Evolutionary conservation across 306 rosid genomes (phyloP).

Genomic region (Sicyos baderoa): DNA sequence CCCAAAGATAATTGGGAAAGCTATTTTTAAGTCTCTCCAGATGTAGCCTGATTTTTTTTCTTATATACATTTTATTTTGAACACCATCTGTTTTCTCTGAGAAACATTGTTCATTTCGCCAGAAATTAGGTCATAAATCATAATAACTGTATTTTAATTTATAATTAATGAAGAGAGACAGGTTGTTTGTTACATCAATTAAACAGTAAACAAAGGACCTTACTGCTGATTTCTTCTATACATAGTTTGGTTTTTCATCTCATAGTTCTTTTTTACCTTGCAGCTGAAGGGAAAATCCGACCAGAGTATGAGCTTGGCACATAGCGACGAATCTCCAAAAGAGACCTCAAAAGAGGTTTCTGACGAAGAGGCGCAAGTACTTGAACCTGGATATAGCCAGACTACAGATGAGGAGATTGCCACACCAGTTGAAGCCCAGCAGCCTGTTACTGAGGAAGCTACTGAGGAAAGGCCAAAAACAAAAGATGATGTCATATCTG

Average conservation of each 20-base stretch:
- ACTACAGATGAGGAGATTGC: slow-evolving; percentile 45
- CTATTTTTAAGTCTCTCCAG: neutral
- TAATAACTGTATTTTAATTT: neutral
- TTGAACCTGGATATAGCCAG: slow-evolving; percentile 33
- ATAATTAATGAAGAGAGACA: neutral
- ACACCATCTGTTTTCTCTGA: neutral
- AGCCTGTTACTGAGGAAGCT: slow-evolving; percentile 33
- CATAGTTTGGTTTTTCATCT: slow-evolving; percentile 5
- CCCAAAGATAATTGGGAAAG: neutral
- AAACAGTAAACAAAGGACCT: neutral
- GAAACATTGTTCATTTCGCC: neutral
- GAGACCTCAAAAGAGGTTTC: slow-evolving; percentile 63
- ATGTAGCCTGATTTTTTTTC: neutral
- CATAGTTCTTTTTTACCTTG: slow-evolving; percentile 25
- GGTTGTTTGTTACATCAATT: no score
- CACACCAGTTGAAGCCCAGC: slow-evolving; percentile 40
- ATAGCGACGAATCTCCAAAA: slow-evolving; percentile 66
- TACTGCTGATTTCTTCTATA: neutral
- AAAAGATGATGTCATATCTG: slow-evolving; percentile 41
- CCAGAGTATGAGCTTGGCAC: slow-evolving; percentile 34
- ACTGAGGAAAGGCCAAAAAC: slow-evolving; percentile 40
- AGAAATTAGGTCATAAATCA: neutral
- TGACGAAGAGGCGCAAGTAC: slow-evolving; percentile 52
- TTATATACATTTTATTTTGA: neutral
- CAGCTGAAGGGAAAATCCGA: slow-evolving; percentile 61